Conservation (phyloP, 768 basidiomycete genomes). For the Ramaria rubella region DNA sequence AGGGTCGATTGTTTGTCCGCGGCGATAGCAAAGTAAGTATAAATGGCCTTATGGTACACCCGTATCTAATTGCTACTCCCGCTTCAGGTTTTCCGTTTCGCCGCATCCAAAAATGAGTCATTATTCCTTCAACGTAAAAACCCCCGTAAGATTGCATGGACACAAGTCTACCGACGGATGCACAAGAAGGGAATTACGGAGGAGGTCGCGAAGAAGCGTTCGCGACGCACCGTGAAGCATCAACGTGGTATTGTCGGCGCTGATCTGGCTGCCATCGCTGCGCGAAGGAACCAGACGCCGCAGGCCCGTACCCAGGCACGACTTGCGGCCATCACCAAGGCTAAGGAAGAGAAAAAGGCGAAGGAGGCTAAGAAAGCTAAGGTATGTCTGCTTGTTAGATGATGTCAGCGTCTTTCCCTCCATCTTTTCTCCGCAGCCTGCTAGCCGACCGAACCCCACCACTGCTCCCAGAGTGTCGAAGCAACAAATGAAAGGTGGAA, state of each 20-base stretch:
- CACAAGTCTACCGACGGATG: constrained; percentile 87
- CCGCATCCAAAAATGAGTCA: constrained; percentile 86
- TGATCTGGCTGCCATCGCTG: constrained; percentile 84
- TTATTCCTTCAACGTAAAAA: constrained; percentile 99
- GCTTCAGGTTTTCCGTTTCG: constrained; percentile 83
- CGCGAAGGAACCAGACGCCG: constrained; percentile 87
- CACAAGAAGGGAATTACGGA: constrained; percentile 99
- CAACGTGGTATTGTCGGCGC: constrained; percentile 98
- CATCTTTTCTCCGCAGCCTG: constrained; percentile 36
- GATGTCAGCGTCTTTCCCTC: constrained; percentile 1
- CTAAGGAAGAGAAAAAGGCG: constrained; percentile 95
- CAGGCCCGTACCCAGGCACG: constrained; percentile 77
- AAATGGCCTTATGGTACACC: not conserved
- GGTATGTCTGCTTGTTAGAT: constrained; percentile 36
- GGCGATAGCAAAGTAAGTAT: constrained; percentile 85
- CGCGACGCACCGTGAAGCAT: constrained; percentile 94
- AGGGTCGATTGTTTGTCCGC: constrained; percentile 92
- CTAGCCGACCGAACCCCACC: constrained; percentile 43
- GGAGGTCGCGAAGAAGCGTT: constrained; percentile 98
- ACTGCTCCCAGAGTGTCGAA: constrained; percentile 84
- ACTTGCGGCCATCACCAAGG: constrained; percentile 82
- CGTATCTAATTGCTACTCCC: not conserved
- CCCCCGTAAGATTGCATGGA: constrained; percentile 99
- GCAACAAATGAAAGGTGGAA: constrained; percentile 93
- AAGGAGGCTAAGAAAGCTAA: constrained; percentile 90